Evolutionary conservation across 129 eudicot genomes (phyloP), one percentile per base, ranked within the genome.

Genomic region (Flaveria linearis): DNA sequence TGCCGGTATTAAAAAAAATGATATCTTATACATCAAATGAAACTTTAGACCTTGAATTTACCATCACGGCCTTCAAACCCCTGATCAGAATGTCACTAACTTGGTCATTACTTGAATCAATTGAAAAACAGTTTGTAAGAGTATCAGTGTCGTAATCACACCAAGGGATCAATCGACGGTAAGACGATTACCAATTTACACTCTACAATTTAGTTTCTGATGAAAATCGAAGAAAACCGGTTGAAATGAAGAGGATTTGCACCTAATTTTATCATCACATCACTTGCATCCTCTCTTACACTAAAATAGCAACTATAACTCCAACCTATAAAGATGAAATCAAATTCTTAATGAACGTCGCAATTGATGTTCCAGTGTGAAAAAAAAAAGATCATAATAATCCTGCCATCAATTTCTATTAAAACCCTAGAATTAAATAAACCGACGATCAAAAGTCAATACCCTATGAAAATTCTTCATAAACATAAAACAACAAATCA

Each of bases 381-480:
- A 36, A 36, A 36, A n/a, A 30, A 36, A 36, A 5, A 36, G 7
- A 36, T 36, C 41, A 36, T 25, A 73, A 7, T 57, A 49, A 42
- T 39, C 8, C 78, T 16, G 15, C 23, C 51, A 41, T 76, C 12
- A 50, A 65, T 12, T 64, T 30, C 73, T 30, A 36, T 15, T 13
- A 61, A 75, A 75, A 61, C 71, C 46, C 72, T 63, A 63, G 30
- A 46, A 23, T 60, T 45, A 25, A 61, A 23, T 14, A 58, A 73
- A 57, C 47, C 1, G 57, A 45, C 17, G 45, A 7, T 14, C 78
- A 64, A 62, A 43, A 61, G 46, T 45, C 47, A 16, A 60, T 15
- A 75, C 46, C 73, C 73, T 65, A 65, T 42, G 36, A 50, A 36
- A 36, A 20, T 4, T 33, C 51, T 18, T 20, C 55, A 36, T 1